A percentile compares a stretch with the other conserved stretches of the same genome.
These are phyloP conservation scores for Phytophthora foliorum DNA, from an alignment of 352 stramenopile genomes.

Conservation along the genomic window DNA sequence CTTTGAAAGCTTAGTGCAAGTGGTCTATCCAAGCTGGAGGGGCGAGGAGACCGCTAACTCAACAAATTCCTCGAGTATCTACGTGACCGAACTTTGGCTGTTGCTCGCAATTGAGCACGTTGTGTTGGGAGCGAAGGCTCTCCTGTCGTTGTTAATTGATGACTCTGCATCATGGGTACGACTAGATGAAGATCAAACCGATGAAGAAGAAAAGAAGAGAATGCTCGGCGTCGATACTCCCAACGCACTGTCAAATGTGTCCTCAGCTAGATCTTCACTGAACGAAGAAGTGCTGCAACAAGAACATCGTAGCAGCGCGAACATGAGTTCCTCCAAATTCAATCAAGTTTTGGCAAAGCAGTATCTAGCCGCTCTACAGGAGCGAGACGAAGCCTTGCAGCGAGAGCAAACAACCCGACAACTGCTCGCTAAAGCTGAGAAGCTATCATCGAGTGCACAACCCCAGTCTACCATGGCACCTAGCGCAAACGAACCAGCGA, in stretches of 20 bases:
- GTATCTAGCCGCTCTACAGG: slow-evolving; percentile 44
- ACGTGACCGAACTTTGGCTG: slow-evolving; percentile 70
- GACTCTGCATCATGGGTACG: slow-evolving; percentile 80
- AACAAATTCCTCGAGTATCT: slow-evolving; percentile 26
- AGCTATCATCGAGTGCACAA: not conserved
- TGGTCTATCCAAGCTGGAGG: slow-evolving; percentile 26
- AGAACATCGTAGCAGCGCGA: not conserved
- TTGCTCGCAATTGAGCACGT: slow-evolving; percentile 73
- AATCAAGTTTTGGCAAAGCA: slow-evolving; percentile 57
- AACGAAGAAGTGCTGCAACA: not conserved
- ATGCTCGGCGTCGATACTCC: slow-evolving; percentile 13
- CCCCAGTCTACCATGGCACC: not conserved
- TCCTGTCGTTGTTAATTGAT: slow-evolving; percentile 73
- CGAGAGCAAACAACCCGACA: slow-evolving; percentile 40
- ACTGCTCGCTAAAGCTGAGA: slow-evolving; percentile 40
- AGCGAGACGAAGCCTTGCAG: slow-evolving; percentile 54
- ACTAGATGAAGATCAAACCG: slow-evolving; percentile 67
- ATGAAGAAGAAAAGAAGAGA: slow-evolving; percentile 56
- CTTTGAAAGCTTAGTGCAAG: slow-evolving; percentile 64
- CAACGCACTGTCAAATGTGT: not conserved
- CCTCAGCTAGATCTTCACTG: not conserved
- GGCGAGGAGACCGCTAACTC: not conserved
- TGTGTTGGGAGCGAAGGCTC: slow-evolving; percentile 70
- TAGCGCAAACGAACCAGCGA: not conserved
- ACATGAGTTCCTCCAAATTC: slow-evolving; percentile 31